phyloP scores from a whole-genome alignment of 305 asterid species.

The Solanum hybrid region DNA sequence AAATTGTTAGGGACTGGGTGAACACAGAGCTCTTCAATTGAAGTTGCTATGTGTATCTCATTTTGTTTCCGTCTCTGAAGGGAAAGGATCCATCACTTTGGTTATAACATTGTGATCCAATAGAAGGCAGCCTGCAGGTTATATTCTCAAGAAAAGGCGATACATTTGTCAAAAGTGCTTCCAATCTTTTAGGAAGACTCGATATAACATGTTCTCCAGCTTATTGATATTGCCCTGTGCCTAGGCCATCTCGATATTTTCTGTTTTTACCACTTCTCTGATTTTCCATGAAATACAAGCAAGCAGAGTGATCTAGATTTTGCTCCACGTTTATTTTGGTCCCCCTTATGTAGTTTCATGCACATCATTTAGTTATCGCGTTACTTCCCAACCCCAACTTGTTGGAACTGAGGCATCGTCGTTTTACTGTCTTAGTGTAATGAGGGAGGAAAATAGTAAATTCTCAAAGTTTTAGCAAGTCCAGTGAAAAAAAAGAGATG shows the following conservation, averaged over 20 bases:
- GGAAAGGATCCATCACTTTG: background rate
- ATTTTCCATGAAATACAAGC: background rate
- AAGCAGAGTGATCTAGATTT: background rate
- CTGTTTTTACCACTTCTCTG: background rate
- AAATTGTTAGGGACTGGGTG: constrained; percentile 44
- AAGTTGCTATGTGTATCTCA: background rate
- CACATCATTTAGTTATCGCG: background rate
- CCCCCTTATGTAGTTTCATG: background rate
- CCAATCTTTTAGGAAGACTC: background rate
- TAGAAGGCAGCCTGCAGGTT: background rate
- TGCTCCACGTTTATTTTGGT: background rate
- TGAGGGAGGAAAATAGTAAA: background rate
- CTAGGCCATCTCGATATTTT: background rate
- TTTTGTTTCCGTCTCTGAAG: background rate
- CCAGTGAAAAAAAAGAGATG: background rate
- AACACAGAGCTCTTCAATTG: constrained; percentile 45
- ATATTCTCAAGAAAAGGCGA: background rate
- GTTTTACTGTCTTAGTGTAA: background rate
- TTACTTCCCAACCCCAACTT: background rate
- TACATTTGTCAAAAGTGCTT: background rate
- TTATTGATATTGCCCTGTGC: background rate
- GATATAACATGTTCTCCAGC: background rate
- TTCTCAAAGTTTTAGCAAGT: background rate
- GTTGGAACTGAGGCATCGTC: background rate
- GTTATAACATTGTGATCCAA: background rate